phyloP scores from a whole-genome alignment of 805 yeast genomes.

The Teunomyces gatunensis region DNA sequence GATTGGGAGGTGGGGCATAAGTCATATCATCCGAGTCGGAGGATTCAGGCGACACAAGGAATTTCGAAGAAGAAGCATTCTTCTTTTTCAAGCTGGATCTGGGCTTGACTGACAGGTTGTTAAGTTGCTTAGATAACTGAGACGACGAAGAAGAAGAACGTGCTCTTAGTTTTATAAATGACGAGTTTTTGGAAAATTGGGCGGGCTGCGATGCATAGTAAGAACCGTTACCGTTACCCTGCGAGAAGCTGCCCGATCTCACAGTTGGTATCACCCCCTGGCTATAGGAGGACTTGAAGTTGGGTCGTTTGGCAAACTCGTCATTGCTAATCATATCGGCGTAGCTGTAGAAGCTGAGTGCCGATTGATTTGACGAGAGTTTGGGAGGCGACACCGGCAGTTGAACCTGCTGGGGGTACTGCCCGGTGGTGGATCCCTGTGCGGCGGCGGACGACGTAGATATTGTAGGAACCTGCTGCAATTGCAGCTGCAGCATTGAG shows the following conservation, averaged over 20 bases:
- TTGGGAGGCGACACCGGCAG: conserved; percentile 42
- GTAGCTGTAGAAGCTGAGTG: conserved; percentile 63
- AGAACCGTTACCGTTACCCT: neutral
- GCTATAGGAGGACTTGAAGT: conserved; percentile 38
- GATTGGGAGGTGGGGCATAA: conserved; percentile 14
- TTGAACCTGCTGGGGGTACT: conserved; percentile 13
- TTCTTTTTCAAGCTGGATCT: neutral
- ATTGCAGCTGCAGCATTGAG: conserved; percentile 16
- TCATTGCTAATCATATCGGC: conserved; percentile 77
- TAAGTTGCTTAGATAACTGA: conserved; percentile 25
- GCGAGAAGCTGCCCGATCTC: conserved; percentile 3
- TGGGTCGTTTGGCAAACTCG: conserved; percentile 64
- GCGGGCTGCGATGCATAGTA: conserved; percentile 3
- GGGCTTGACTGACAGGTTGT: neutral
- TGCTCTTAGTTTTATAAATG: conserved; percentile 9
- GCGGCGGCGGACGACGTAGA: too few relatives aligned
- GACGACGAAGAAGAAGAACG: conserved; percentile 11
- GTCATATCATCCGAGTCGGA: conserved; percentile 14
- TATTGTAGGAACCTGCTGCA: conserved; percentile 10
- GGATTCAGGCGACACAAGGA: conserved; percentile 23
- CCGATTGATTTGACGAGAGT: conserved; percentile 32
- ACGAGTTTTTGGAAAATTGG: conserved; percentile 9
- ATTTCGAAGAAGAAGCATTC: neutral
- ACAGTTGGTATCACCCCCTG: conserved; percentile 28
- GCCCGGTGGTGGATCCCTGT: too few relatives aligned